Evolutionary conservation across 2,329 filamentous ascomycete genomes (phyloP), one percentile per base, ranked within the genome.

Genomic region (Phialophora macrospora): DNA sequence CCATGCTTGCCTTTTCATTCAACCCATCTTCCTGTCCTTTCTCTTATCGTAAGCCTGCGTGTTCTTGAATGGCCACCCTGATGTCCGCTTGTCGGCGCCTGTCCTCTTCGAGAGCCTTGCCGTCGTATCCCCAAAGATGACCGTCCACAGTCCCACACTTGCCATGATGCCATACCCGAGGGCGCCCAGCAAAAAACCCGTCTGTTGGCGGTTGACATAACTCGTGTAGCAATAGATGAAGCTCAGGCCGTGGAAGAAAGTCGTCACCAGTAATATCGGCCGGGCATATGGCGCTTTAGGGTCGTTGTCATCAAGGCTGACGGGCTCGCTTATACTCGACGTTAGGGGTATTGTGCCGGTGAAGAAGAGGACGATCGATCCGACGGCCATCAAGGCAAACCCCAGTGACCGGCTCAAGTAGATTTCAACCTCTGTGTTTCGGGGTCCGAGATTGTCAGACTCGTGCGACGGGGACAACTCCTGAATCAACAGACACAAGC

Each of bases 341-440:
- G 82, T 84, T 12, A 93, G 77, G 0, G 91, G 90, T 4, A 94
- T 81, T 2, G 85, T 84, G 55, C 90, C 91, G 0, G 90, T 90
- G 32, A 93, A 82, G 41, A 91, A 81, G 44, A 93, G 78, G n/a
- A 84, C 83, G 12, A 90, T 77, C 6, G 88, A 74, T 34, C 87
- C 87, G 30, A 94, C 78, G 9, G 87, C 80, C 24, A 93, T 80
- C 52, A 92, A 83, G 32, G 87, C 80, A 63, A 93, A 80, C 68
- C 89, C 91, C 1, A 92, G 83, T 30, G 84, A 86, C 49, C 90
- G 89, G 59, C 87, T 87, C 75, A 93, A 88, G 82, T 94, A 94
- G 63, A 85, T 78, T 77, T 93, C 90, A 34, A 92, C 81, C 26
- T 79, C 87, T 86, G 70, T 48, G 30, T 66, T 66, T 68, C 67